Evolutionary conservation across 345 rosid genomes (phyloP).

Genomic region (Murraya koenigii): DNA sequence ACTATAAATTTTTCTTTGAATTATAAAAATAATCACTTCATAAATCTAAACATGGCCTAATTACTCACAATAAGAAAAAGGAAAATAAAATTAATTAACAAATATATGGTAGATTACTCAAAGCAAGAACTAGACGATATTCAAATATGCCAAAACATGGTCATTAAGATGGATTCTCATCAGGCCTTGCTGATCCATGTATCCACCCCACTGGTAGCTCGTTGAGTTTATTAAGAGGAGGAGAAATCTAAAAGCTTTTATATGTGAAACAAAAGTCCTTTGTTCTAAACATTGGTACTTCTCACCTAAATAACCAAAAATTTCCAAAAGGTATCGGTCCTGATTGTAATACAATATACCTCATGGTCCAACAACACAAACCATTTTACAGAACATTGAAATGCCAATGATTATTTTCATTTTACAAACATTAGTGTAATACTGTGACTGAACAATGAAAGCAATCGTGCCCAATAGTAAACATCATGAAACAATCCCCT

Average conservation of each 20-base stretch:
- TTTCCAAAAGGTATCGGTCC: neutral
- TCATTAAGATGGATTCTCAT: neutral
- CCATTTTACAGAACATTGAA: neutral
- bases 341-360: neutral
- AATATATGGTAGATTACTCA: neutral
- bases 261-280: neutral
- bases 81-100: neutral
- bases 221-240: neutral
- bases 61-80: no score
- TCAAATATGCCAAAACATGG: neutral
- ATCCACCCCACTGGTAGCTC: neutral
- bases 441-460: neutral
- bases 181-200: neutral
- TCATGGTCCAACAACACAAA: neutral
- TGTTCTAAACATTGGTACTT: neutral
- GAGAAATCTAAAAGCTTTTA: neutral
- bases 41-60: neutral
- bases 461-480: neutral
- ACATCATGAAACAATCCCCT: slow-evolving; percentile 1
- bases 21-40: neutral
- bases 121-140: slow-evolving; percentile 2
- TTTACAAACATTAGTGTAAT: neutral
- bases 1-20: neutral
- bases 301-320: neutral
- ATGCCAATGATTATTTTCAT: neutral